Evolutionary conservation across 73 alveolate genomes (phyloP).

Genomic region (Symbiodinium natans): DNA sequence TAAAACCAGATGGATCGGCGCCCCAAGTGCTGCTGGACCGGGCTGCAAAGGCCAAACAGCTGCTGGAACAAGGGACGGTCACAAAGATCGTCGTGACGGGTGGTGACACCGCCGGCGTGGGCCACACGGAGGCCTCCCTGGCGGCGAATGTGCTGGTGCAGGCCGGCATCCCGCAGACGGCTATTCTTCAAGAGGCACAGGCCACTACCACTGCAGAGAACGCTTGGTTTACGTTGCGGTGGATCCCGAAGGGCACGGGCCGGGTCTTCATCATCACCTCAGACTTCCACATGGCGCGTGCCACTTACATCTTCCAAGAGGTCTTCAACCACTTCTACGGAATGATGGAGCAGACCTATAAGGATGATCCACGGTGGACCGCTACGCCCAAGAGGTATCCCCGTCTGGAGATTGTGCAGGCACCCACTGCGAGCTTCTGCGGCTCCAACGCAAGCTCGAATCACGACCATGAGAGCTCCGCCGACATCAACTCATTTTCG

Average conservation of each 20-base stretch:
- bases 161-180: constrained; percentile 4
- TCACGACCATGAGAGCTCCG: too few relatives aligned
- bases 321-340: constrained; percentile 12
- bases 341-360: constrained; percentile 25
- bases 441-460: neutral
- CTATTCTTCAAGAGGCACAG: constrained; percentile 11
- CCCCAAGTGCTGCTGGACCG: constrained; percentile 50
- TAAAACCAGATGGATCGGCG: constrained; percentile 17
- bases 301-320: constrained; percentile 29
- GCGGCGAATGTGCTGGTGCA: neutral
- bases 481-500: constrained; percentile 35
- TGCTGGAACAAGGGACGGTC: constrained; percentile 25
- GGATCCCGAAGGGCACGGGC: constrained; percentile 67
- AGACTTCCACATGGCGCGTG: constrained; percentile 66
- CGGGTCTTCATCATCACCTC: constrained; percentile 24
- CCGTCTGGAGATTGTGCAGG: constrained; percentile 25
- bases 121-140: constrained; percentile 48
- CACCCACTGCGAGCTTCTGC: neutral
- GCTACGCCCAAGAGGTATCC: constrained; percentile 21
- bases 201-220: constrained; percentile 67
- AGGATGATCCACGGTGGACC: constrained; percentile 25
- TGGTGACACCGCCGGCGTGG: constrained; percentile 50
- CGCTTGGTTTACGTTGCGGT: constrained; percentile 56
- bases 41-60: constrained; percentile 2
- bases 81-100: constrained; percentile 26